Base-by-base conservation (phyloP, 805 yeast species). In the Scheffersomyces ergatensis region DNA sequence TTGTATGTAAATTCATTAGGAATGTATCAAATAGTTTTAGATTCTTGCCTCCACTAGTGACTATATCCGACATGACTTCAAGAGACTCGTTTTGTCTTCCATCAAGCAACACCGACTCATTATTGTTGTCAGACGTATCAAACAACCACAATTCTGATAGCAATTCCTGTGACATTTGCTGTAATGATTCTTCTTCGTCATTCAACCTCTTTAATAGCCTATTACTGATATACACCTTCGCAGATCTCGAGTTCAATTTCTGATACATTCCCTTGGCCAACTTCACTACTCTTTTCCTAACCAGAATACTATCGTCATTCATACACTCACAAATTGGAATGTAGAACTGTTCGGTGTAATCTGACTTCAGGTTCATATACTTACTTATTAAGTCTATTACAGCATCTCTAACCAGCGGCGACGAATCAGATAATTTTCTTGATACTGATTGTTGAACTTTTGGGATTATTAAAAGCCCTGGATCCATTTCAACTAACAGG, bases 371-470 rank as follows among this genome's bases (percentile, higher is more conserved):
- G 2, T 62, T 51, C 30, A 82, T 53, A 40, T 73, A 77, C 38
- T 67, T 70, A 9, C 74, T 72, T 19, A 89, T 60, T 30, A 89
- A 67, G 33, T 86, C 93, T 21, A 89, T 63, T 2, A 83, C 83
- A 0, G 95, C 87, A 50, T 84, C 89, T 43, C 89, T 72, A 0
- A 88, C 92, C 30, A 82, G 73, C 0, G 95, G 80, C 2, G 89
- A 85, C 0, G 74, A 53, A 45, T 85, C 92, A 4, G 54, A 60
- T 29, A 89, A 60, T 34, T 80, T 63, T 8, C 58, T 64, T 1
- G 78, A 63, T 2, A 89, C 65, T 0, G 85, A 70, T 2, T 61
- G 61, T 47, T 73, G 80, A 5, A 88, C 74, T 8, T 63, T 62
- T 1, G 80, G 72, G 2, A 74, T 62, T 1, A 68, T 55, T 33